Evolutionary conservation across 2,329 filamentous ascomycete genomes (phyloP).

Genomic region (Microdochium paspali): DNA sequence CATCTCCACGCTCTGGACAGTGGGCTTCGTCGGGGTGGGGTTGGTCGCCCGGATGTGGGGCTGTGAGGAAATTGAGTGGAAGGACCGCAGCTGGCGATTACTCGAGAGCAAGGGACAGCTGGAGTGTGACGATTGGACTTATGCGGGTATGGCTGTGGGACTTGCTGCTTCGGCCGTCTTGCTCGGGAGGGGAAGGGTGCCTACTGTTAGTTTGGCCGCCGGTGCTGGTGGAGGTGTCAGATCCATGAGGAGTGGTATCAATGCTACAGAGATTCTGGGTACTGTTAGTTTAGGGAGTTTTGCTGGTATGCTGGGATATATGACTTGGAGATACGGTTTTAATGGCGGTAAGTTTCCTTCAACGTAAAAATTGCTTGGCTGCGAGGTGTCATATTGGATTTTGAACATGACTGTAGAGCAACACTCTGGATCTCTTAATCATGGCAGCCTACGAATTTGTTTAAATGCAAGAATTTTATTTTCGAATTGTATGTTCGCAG

Average conservation of each 20-base stretch:
- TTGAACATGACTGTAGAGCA: background rate
- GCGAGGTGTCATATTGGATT: background rate
- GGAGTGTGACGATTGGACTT: slow-evolving; percentile 46
- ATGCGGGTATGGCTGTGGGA: slow-evolving; percentile 27
- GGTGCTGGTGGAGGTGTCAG: slow-evolving; percentile 6
- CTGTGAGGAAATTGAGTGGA: slow-evolving; percentile 51
- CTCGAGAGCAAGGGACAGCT: slow-evolving; percentile 48
- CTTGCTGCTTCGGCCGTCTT: slow-evolving; percentile 18
- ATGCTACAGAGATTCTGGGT: slow-evolving; percentile 21
- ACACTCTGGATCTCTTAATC: too few relatives aligned
- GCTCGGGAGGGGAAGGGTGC: slow-evolving; percentile 13
- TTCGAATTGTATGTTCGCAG: too few relatives aligned
- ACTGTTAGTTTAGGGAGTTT: slow-evolving; percentile 37
- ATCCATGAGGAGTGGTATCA: slow-evolving; percentile 2
- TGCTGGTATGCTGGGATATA: slow-evolving; percentile 35
- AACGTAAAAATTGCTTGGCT: slow-evolving; percentile 1
- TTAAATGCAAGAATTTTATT: too few relatives aligned
- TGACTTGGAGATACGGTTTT: slow-evolving; percentile 39
- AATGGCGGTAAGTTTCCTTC: slow-evolving; percentile 29
- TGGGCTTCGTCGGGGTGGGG: slow-evolving; percentile 31
- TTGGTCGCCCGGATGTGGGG: slow-evolving; percentile 43
- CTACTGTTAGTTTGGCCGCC: background rate
- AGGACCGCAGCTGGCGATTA: slow-evolving; percentile 53
- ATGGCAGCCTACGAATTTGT: too few relatives aligned
- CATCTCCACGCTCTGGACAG: slow-evolving; percentile 32